Conservation (phyloP, 495 filamentous ascomycete genomes). For the Aspergillus biplanus region DNA sequence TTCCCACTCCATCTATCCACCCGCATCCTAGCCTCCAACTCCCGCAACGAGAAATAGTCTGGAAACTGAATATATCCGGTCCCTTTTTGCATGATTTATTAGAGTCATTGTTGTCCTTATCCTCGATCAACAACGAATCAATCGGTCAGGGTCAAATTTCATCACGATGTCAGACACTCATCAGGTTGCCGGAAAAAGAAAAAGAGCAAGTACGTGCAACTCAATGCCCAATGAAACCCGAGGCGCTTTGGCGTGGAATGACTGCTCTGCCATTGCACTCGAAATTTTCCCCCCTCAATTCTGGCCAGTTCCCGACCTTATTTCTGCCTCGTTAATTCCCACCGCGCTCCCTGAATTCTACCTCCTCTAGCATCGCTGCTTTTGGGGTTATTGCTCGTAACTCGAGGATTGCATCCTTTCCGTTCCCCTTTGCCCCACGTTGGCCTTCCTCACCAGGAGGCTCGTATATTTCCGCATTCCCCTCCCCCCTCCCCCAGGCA, state of each 20-base stretch:
- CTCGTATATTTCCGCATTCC: neutral
- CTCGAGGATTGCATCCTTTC: too few species aligned
- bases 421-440: too few species aligned
- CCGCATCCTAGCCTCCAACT: too few species aligned
- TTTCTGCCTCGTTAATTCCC: neutral
- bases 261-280: conserved; percentile 7
- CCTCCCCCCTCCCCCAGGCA: neutral
- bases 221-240: conserved; percentile 19
- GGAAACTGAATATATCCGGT: neutral
- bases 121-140: conserved; percentile 6
- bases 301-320: neutral
- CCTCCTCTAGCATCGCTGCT: neutral
- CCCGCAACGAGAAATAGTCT: neutral
- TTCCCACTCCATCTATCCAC: too few species aligned
- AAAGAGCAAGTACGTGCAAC: conserved; percentile 47
- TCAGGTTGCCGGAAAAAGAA: conserved; percentile 52
- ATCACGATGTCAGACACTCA: conserved; percentile 40
- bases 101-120: neutral
- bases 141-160: neutral
- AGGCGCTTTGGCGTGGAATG: conserved; percentile 5
- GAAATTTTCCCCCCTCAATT: conserved; percentile 17
- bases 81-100: neutral
- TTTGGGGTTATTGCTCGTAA: neutral
- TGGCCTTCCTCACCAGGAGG: neutral
- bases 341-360: conserved; percentile 1